Conservation (phyloP, 2,329 filamentous ascomycete species). For the Fusarium longipes region DNA sequence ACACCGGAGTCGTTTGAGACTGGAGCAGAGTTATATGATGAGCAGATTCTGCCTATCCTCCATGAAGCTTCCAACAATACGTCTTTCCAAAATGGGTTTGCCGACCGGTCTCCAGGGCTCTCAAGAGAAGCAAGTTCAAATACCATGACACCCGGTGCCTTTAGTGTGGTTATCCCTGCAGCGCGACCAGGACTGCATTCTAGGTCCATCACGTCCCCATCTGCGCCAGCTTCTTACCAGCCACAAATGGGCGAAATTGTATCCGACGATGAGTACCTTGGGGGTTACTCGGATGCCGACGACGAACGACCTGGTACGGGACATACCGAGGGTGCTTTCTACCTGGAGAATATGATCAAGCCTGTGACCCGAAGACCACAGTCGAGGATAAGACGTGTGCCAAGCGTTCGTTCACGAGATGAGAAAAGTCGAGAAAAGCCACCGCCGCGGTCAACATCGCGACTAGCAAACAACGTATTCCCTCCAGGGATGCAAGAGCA, state of each 20-base stretch:
- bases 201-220: conserved; percentile 87
- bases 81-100: conserved; percentile 89
- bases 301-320: conserved; percentile 60
- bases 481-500: conserved; percentile 50
- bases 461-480: conserved; percentile 52
- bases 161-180: conserved; percentile 56
- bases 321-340: conserved; percentile 62
- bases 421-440: conserved; percentile 50
- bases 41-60: conserved; percentile 90
- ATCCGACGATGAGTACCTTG: conserved; percentile 80
- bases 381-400: conserved; percentile 51
- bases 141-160: conserved; percentile 71
- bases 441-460: conserved; percentile 56
- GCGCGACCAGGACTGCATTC: conserved; percentile 77
- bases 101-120: conserved; percentile 73
- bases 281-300: conserved; percentile 83
- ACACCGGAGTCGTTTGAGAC: conserved; percentile 75
- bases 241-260: conserved; percentile 69
- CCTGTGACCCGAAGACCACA: conserved; percentile 67
- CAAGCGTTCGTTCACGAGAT: conserved; percentile 51
- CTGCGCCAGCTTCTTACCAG: conserved; percentile 66
- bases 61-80: conserved; percentile 84
- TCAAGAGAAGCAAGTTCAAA: conserved; percentile 70
- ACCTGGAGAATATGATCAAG: conserved; percentile 70
- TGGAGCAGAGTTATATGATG: conserved; percentile 87